phyloP scores from a whole-genome alignment of 352 stramenopile genomes.

The Phytophthora sp. region DNA sequence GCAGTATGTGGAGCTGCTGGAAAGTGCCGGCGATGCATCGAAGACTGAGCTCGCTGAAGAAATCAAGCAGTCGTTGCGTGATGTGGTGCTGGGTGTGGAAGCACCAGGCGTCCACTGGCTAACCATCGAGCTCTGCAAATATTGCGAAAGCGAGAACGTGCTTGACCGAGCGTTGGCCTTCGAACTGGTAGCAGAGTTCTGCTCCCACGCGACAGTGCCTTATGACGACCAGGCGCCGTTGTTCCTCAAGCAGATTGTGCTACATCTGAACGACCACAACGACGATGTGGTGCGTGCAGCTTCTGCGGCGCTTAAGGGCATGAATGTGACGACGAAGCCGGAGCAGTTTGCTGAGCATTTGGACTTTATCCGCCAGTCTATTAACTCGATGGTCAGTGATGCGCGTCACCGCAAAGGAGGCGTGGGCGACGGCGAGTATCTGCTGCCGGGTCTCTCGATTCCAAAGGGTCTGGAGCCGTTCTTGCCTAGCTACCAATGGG shows the following conservation, averaged over 20 bases:
- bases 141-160: conserved; percentile 91
- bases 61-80: conserved; percentile 76
- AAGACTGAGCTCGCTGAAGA: conserved; percentile 59
- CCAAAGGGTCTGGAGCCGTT: conserved; percentile 95
- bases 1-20: conserved; percentile 65
- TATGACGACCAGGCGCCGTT: conserved; percentile 96
- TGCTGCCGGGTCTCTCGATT: conserved; percentile 82
- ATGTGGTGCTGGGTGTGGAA: conserved; percentile 87
- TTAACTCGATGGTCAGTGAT: conserved; percentile 97
- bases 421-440: conserved; percentile 76
- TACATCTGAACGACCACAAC: conserved; percentile 96
- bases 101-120: conserved; percentile 93
- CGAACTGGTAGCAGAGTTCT: conserved; percentile 91
- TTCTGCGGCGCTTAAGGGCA: conserved; percentile 88
- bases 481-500: conserved; percentile 97
- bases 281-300: conserved; percentile 88
- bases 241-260: conserved; percentile 96
- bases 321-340: conserved; percentile 92
- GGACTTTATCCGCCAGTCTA: conserved; percentile 97
- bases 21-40: conserved; percentile 24
- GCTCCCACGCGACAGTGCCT: conserved; percentile 81
- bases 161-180: conserved; percentile 91
- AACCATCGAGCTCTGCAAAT: conserved; percentile 94
- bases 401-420: conserved; percentile 94
- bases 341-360: conserved; percentile 96